These are phyloP conservation scores for Sclerotinia glacialis DNA, from an alignment of 2,329 filamentous ascomycete genomes.

Conservation along the genomic window DNA sequence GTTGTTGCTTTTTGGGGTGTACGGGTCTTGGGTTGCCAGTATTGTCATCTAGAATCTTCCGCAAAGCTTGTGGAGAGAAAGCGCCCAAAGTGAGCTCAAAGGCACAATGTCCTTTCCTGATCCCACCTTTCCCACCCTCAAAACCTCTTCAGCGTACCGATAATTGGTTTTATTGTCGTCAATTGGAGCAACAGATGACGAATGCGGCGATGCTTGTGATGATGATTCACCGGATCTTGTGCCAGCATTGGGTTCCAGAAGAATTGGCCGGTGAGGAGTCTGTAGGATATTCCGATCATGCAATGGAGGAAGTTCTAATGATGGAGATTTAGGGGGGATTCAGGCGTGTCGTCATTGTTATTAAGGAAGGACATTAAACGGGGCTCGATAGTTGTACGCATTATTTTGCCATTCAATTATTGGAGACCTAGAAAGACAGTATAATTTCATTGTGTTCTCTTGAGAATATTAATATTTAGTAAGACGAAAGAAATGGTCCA, in stretches of 20 bases:
- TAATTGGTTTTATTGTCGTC: constrained; percentile 38
- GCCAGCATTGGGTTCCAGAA: constrained; percentile 51
- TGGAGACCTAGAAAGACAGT: constrained; percentile 19
- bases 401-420: constrained; percentile 23
- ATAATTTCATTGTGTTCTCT: background rate
- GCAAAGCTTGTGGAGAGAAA: constrained; percentile 39
- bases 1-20: constrained; percentile 52
- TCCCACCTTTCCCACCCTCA: background rate
- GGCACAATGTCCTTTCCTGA: background rate
- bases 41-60: constrained; percentile 39
- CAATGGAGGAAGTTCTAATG: constrained; percentile 54
- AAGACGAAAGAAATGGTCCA: background rate
- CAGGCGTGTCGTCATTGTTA: constrained; percentile 55
- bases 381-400: constrained; percentile 57
- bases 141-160: constrained; percentile 24
- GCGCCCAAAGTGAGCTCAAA: constrained; percentile 33
- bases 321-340: constrained; percentile 37
- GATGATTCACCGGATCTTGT: constrained; percentile 31
- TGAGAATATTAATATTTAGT: background rate
- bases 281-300: constrained; percentile 48
- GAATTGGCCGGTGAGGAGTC: constrained; percentile 45
- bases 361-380: constrained; percentile 64
- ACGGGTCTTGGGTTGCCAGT: constrained; percentile 31
- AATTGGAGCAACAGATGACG: constrained; percentile 23
- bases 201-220: constrained; percentile 27